phyloP scores from a whole-genome alignment of 2,329 filamentous ascomycete genomes.

The Eutypa lata region DNA sequence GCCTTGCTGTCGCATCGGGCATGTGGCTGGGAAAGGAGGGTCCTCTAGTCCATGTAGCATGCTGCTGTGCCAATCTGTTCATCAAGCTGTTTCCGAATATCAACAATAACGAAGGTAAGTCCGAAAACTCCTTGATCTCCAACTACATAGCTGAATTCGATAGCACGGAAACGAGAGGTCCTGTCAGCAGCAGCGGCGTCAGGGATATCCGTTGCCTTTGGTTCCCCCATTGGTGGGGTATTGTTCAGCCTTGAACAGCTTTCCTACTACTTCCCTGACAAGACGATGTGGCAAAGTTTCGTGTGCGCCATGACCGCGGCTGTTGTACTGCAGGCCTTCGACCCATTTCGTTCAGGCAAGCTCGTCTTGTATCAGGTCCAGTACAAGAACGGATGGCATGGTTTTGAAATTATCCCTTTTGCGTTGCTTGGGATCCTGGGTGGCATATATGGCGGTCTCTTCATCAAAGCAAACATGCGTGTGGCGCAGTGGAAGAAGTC shows the following conservation, averaged over 20 bases:
- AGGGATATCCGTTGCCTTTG: constrained; percentile 91
- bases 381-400: constrained; percentile 88
- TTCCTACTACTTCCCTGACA: constrained; percentile 97
- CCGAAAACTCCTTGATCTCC: not conserved
- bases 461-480: constrained; percentile 91
- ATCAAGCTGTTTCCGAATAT: constrained; percentile 84
- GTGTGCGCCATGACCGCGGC: constrained; percentile 99
- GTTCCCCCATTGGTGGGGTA: constrained; percentile 89
- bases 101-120: constrained; percentile 77
- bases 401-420: constrained; percentile 89
- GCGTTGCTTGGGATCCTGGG: constrained; percentile 82
- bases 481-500: constrained; percentile 78
- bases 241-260: constrained; percentile 96
- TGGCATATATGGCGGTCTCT: constrained; percentile 90
- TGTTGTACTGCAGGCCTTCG: constrained; percentile 85
- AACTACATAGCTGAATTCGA: constrained; percentile 21
- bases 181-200: constrained; percentile 89
- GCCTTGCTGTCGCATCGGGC: constrained; percentile 86
- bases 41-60: constrained; percentile 91
- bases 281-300: constrained; percentile 99
- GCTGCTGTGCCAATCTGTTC: constrained; percentile 91
- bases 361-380: constrained; percentile 95
- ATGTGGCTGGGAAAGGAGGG: constrained; percentile 98
- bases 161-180: constrained; percentile 88
- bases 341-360: constrained; percentile 93